Evolutionary conservation across 148 eudicot species (phyloP), one percentile per base, ranked within the genome.

Genomic region (Camellia sinensis): DNA sequence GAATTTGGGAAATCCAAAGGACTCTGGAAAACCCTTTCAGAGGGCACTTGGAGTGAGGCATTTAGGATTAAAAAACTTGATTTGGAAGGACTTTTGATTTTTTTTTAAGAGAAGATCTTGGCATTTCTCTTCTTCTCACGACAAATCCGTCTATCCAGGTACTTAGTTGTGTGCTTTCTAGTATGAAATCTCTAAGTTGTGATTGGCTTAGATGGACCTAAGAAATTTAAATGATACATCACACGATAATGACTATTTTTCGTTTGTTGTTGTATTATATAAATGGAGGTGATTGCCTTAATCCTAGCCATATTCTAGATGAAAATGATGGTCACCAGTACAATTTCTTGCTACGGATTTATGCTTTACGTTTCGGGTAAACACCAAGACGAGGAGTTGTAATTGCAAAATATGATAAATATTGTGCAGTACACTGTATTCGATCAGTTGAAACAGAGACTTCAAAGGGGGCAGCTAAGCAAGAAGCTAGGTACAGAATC

Each of bases 61-160:
- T n/a, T n/a, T n/a, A n/a, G n/a, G n/a, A n/a, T n/a, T n/a, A n/a
- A n/a, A n/a, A n/a, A n/a, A n/a, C n/a, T n/a, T n/a, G n/a, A n/a
- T n/a, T n/a, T n/a, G n/a, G n/a, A n/a, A n/a, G n/a, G n/a, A n/a
- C n/a, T n/a, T n/a, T n/a, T n/a, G n/a, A n/a, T n/a, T n/a, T n/a
- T n/a, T n/a, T n/a, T n/a, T n/a, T n/a, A n/a, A n/a, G n/a, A n/a
- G 97, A 92, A 85, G 99, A 95, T 78, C 89, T 96, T 54, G 97
- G 97, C 80, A 93, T 96, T 48, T 92, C 99, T 83, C 97, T 96
- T 56, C 95, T 96, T 52, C 88, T 96, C 65, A 90, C 98, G 50
- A 78, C 93, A 69, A 96, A 96, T 87, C 99, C 98, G 21, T 89
- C 99, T 29, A 96, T 96, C 50, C 99, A 96, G 98, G 99, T 96